Percentiles rank a stretch among this genome's conserved stretches.
phyloP scores from a whole-genome alignment of 2,329 filamentous ascomycete species.

The Pseudogymnoascus sp. region DNA sequence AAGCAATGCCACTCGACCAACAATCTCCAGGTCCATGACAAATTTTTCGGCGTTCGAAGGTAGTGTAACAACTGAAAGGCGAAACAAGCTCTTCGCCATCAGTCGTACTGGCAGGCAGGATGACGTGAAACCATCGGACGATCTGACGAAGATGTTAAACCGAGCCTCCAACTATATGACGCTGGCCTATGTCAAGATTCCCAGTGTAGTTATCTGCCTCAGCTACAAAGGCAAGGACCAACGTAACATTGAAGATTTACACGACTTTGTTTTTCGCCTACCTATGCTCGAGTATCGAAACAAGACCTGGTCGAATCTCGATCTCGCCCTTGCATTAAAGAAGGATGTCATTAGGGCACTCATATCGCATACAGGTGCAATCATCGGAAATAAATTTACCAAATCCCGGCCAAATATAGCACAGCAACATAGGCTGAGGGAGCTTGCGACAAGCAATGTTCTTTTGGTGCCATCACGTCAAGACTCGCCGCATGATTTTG shows the following conservation, averaged over 20 bases:
- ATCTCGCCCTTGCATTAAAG: conserved; percentile 85
- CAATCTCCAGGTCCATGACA: conserved; percentile 21
- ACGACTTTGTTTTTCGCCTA: conserved; percentile 94
- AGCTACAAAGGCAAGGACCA: conserved; percentile 95
- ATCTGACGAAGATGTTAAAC: conserved; percentile 92
- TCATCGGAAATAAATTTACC: conserved; percentile 94
- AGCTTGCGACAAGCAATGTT: conserved; percentile 62
- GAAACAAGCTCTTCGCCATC: conserved; percentile 45
- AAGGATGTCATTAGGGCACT: conserved; percentile 89
- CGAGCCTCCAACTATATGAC: conserved; percentile 97
- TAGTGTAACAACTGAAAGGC: conserved; percentile 23
- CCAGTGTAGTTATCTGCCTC: conserved; percentile 87
- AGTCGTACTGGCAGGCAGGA: conserved; percentile 39
- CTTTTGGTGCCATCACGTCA: conserved; percentile 23
- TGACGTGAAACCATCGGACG: conserved; percentile 65
- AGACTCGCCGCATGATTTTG: conserved; percentile 25
- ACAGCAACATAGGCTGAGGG: conserved; percentile 69
- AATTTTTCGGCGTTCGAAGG: conserved; percentile 17
- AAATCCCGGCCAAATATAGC: conserved; percentile 75
- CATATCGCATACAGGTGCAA: conserved; percentile 90
- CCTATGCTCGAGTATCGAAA: conserved; percentile 93
- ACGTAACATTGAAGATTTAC: conserved; percentile 91
- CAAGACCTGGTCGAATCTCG: conserved; percentile 98
- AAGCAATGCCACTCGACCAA: conserved; percentile 19
- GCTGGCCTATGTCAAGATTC: conserved; percentile 87